Evolutionary conservation across 768 basidiomycete species (phyloP).

Genomic region (Leccinum obscurum): DNA sequence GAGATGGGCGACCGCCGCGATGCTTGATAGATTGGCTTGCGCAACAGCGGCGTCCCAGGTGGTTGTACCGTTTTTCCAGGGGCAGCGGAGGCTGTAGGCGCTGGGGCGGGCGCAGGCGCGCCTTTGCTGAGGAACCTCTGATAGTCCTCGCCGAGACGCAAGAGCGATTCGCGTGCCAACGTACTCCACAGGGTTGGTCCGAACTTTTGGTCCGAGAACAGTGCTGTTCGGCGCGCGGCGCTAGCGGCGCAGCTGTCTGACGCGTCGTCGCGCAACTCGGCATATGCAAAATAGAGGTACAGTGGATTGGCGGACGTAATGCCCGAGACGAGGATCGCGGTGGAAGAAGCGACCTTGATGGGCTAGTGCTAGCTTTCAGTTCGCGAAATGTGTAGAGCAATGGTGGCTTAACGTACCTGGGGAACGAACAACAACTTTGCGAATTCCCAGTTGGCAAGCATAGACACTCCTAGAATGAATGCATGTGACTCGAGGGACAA

Average conservation of each 20-base stretch:
- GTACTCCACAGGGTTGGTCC: slow-evolving; percentile 63
- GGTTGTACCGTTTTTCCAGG: slow-evolving; percentile 32
- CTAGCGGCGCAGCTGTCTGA: slow-evolving; percentile 42
- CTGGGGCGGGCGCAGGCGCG: slow-evolving; percentile 24
- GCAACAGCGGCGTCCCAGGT: slow-evolving; percentile 38
- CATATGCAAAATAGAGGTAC: slow-evolving; percentile 66
- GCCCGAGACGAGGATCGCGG: slow-evolving; percentile 62
- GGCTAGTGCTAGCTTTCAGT: slow-evolving; percentile 39
- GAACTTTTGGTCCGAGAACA: slow-evolving; percentile 72
- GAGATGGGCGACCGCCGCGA: slow-evolving; percentile 49
- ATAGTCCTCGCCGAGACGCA: slow-evolving; percentile 68
- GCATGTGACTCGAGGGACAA: slow-evolving; percentile 45
- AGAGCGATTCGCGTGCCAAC: slow-evolving; percentile 56
- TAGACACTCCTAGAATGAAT: slow-evolving; percentile 52
- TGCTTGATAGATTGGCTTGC: slow-evolving; percentile 42
- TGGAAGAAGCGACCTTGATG: slow-evolving; percentile 42
- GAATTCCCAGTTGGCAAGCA: slow-evolving; percentile 62
- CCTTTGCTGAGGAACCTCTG: slow-evolving; percentile 65
- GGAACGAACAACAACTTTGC: slow-evolving; percentile 62
- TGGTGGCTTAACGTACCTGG: slow-evolving; percentile 41
- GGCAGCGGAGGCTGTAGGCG: slow-evolving; percentile 21
- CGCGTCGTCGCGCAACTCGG: slow-evolving; percentile 57
- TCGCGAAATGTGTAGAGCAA: neutral
- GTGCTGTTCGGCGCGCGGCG: slow-evolving; percentile 45
- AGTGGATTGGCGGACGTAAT: slow-evolving; percentile 50